A percentile compares a stretch with the other conserved stretches of the same genome.
phyloP scores from a whole-genome alignment of 177 flowering plant genomes.

The Vitis hybrid region DNA sequence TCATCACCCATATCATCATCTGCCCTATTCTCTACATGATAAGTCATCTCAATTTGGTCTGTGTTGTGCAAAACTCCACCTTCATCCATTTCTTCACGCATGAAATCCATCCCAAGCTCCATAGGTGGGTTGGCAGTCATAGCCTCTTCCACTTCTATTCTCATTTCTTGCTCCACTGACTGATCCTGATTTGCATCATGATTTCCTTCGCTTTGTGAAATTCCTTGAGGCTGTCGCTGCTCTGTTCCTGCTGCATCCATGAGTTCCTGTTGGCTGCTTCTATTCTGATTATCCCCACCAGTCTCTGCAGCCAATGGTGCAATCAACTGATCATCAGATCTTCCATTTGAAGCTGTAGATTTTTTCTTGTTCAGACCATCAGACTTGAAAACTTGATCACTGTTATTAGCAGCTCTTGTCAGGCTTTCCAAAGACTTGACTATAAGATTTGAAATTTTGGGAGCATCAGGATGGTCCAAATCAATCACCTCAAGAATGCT shows the following conservation, averaged over 20 bases:
- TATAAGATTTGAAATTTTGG: conserved; percentile 73
- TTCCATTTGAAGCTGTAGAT: conserved; percentile 39
- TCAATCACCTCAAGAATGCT: conserved; percentile 75
- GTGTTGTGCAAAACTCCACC: conserved; percentile 41
- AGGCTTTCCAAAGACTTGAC: conserved; percentile 81
- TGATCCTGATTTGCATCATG: conserved; percentile 31
- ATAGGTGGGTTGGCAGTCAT: conserved; percentile 29
- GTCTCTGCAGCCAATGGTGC: conserved; percentile 28
- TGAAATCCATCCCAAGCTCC: conserved; percentile 62
- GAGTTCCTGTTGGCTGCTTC: conserved; percentile 31
- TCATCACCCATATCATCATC: conserved; percentile 85
- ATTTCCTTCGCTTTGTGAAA: conserved; percentile 37
- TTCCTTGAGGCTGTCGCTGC: conserved; percentile 35
- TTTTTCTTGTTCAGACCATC: conserved; percentile 66
- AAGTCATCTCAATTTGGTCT: conserved; percentile 67
- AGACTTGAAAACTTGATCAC: conserved; percentile 62
- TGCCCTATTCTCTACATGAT: conserved; percentile 68
- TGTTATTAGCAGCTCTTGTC: conserved; percentile 88
- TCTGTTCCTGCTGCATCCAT: conserved; percentile 31
- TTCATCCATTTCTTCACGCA: conserved; percentile 75
- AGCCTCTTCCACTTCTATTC: conserved; percentile 55
- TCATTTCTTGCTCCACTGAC: conserved; percentile 55
- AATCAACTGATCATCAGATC: conserved; percentile 48
- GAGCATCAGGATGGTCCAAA: conserved; percentile 89
- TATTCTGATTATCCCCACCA: conserved; percentile 35